A percentile compares a stretch with the other conserved stretches of the same genome.
phyloP scores from a whole-genome alignment of 1,284 basidiomycete species.

The Ganoderma lucidum region DNA sequence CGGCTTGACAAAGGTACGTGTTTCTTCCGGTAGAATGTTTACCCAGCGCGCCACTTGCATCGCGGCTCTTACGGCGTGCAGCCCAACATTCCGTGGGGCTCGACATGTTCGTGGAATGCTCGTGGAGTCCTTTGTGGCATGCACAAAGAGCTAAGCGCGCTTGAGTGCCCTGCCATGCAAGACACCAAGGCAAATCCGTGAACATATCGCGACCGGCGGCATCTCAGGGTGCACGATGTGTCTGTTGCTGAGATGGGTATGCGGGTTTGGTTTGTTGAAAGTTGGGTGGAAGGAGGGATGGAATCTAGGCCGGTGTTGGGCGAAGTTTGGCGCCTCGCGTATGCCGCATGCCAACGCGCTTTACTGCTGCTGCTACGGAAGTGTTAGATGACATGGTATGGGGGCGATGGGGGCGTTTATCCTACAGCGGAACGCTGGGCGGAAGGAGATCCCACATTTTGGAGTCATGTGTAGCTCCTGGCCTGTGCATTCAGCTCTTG shows the following conservation, averaged over 20 bases:
- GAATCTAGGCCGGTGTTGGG: not conserved
- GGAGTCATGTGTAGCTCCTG: not conserved
- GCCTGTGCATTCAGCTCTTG: not conserved
- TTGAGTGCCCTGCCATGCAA: no score
- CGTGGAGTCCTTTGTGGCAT: no score
- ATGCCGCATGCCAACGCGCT: not conserved
- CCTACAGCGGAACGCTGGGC: no score
- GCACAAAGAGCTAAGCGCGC: no score
- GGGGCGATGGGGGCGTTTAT: not conserved
- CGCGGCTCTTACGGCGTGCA: not conserved
- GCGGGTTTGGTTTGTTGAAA: not conserved
- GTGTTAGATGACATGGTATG: not conserved
- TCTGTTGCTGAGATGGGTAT: not conserved
- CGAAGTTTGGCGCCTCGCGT: not conserved
- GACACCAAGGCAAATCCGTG: no score
- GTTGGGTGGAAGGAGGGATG: no score
- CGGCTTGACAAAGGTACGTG: slow-evolving; percentile 89
- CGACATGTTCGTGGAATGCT: no score
- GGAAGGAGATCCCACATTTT: not conserved
- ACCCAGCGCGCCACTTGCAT: not conserved
- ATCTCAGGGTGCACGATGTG: no score
- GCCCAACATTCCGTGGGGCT: no score
- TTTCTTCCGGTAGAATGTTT: not conserved
- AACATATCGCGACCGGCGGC: no score
- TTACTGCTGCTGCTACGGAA: not conserved